Conservation (phyloP, 805 yeast species). For the Teunomyces gatunensis region DNA sequence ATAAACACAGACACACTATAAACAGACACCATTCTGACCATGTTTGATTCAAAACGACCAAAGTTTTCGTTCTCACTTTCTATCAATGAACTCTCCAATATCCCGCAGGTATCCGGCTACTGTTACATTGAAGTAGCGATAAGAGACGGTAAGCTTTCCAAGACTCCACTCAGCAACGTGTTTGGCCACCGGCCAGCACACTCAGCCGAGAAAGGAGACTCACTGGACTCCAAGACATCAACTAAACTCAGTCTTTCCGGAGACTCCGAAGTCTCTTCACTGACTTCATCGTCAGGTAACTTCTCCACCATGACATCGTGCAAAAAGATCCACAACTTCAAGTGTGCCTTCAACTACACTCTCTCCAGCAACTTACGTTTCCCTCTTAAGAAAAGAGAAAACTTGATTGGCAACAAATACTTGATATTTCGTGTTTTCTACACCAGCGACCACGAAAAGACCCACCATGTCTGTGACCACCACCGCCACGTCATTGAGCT, state of each 20-base stretch:
- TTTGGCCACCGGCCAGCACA: constrained; percentile 1
- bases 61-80: constrained; percentile 59
- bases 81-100: constrained; percentile 71
- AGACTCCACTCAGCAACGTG: neutral
- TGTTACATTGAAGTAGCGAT: constrained; percentile 66
- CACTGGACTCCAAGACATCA: constrained; percentile 1
- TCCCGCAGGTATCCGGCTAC: constrained; percentile 74
- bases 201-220: constrained; percentile 14
- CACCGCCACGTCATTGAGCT: constrained; percentile 37
- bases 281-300: constrained; percentile 15
- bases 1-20: neutral
- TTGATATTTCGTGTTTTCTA: constrained; percentile 38
- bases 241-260: constrained; percentile 14
- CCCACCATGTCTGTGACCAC: neutral
- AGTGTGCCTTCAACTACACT: constrained; percentile 35
- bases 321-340: constrained; percentile 37
- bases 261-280: neutral
- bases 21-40: neutral
- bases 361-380: constrained; percentile 39
- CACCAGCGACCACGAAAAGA: constrained; percentile 11
- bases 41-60: constrained; percentile 39
- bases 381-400: constrained; percentile 36
- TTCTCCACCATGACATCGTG: constrained; percentile 29
- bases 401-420: constrained; percentile 43
- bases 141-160: constrained; percentile 40